Evolutionary conservation across 1,284 basidiomycete genomes (phyloP).

Genomic region (Athelia psychrophila): DNA sequence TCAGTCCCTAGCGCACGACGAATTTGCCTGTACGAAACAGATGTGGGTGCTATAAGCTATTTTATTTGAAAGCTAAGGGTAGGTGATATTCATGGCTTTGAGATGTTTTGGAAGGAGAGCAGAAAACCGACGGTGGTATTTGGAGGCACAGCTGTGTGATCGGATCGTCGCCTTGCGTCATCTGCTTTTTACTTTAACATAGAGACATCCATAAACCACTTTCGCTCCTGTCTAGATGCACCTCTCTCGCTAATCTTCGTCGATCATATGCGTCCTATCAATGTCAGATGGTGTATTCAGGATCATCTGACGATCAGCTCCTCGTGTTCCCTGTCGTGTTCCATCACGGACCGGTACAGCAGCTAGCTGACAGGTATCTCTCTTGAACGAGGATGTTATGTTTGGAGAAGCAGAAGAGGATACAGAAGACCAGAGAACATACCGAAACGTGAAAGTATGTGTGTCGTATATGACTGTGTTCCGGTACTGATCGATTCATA

Average conservation of each 20-base stretch:
- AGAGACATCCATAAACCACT: too few species aligned
- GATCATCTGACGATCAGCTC: too few species aligned
- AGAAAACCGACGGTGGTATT: too few species aligned
- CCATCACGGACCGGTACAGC: slow-evolving; percentile 55
- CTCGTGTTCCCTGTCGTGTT: slow-evolving; percentile 19
- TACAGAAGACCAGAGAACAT: slow-evolving; percentile 8
- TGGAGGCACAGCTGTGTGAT: too few species aligned
- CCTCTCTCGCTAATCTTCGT: slow-evolving; percentile 33
- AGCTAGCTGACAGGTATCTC: slow-evolving; percentile 59
- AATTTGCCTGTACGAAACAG: too few species aligned
- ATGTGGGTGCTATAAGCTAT: too few species aligned
- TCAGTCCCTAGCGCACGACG: too few species aligned
- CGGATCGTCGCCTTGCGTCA: too few species aligned
- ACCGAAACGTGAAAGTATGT: not conserved
- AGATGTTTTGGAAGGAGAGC: too few species aligned
- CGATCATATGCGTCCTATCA: slow-evolving; percentile 23
- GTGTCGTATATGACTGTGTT: not conserved
- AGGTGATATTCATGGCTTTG: too few species aligned
- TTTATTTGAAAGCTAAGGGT: too few species aligned
- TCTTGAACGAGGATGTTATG: slow-evolving; percentile 63
- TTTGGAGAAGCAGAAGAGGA: slow-evolving; percentile 46
- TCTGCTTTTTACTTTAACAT: too few species aligned
- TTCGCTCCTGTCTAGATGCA: slow-evolving; percentile 32
- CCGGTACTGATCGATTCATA: slow-evolving; percentile 15
- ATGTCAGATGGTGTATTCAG: slow-evolving; percentile 40